phyloP scores from a whole-genome alignment of 192 early-diverging fungal species.

The Coemansia sp. region DNA sequence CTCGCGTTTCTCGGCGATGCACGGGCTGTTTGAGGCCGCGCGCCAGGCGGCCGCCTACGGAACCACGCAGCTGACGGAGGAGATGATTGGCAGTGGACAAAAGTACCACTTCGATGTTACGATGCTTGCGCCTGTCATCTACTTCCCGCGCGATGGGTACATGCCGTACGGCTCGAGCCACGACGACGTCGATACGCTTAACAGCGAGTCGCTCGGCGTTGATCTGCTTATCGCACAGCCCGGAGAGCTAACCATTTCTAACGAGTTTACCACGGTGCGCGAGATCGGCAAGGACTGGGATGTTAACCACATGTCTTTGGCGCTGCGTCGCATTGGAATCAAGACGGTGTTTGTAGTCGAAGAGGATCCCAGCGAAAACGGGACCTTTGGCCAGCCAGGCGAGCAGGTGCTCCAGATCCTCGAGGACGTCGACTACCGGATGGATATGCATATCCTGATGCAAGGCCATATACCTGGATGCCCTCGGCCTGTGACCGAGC shows the following conservation, averaged over 20 bases:
- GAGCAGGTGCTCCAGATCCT: constrained; percentile 71
- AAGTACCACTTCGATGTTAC: constrained; percentile 82
- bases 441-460: constrained; percentile 70
- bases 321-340: constrained; percentile 62
- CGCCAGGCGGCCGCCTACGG: constrained; percentile 79
- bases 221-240: constrained; percentile 79
- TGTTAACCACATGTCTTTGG: constrained; percentile 68
- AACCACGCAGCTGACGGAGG: constrained; percentile 76
- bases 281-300: constrained; percentile 51
- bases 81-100: constrained; percentile 61
- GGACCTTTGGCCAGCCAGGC: constrained; percentile 44
- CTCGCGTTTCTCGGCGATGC: constrained; percentile 87
- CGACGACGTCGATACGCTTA: not conserved
- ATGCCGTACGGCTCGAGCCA: constrained; percentile 29
- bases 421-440: constrained; percentile 74
- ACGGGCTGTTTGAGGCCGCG: constrained; percentile 85
- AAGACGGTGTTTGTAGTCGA: constrained; percentile 59
- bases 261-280: constrained; percentile 67
- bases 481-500: constrained; percentile 61
- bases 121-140: constrained; percentile 84
- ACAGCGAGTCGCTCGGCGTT: constrained; percentile 15
- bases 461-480: constrained; percentile 59
- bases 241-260: constrained; percentile 84
- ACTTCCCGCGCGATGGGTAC: constrained; percentile 68
- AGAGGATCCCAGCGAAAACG: constrained; percentile 51